Percentiles rank a stretch among this genome's conserved stretches.
Conservation (phyloP, 352 stramenopile genomes). For the Globisporangium mamillatum region DNA sequence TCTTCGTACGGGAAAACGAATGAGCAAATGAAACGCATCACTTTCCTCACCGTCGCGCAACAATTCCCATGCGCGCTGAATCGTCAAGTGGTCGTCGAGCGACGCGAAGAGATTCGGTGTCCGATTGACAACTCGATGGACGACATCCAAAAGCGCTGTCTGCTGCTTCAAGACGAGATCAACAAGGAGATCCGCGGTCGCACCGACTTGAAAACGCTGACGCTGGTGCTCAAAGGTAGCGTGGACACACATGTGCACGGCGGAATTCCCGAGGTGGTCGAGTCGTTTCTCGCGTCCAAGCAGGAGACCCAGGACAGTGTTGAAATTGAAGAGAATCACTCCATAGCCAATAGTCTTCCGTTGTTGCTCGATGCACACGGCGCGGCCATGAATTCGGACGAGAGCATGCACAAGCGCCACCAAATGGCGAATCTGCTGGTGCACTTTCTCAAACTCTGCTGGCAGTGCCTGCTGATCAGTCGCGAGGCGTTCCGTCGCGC, state of each 20-base stretch:
- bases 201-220: constrained; percentile 73
- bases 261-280: constrained; percentile 68
- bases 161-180: constrained; percentile 51
- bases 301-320: neutral
- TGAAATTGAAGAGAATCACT: neutral
- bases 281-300: constrained; percentile 44
- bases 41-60: constrained; percentile 35
- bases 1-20: constrained; percentile 55
- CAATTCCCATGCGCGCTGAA: constrained; percentile 52
- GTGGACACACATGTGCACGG: constrained; percentile 79
- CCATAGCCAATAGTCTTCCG: neutral
- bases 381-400: constrained; percentile 25
- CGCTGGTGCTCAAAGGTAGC: constrained; percentile 75
- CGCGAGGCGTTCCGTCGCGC: constrained; percentile 48
- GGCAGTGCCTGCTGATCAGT: constrained; percentile 54
- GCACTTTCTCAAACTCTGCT: constrained; percentile 57
- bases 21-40: constrained; percentile 75
- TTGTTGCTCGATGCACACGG: constrained; percentile 35
- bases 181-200: constrained; percentile 39
- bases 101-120: constrained; percentile 48
- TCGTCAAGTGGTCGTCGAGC: constrained; percentile 37
- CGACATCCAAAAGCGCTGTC: constrained; percentile 67
- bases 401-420: constrained; percentile 35
- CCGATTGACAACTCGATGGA: constrained; percentile 78
- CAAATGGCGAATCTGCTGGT: constrained; percentile 56